Base-by-base conservation (phyloP, 2,329 filamentous ascomycete genomes). In the Colletotrichum eleusines region DNA sequence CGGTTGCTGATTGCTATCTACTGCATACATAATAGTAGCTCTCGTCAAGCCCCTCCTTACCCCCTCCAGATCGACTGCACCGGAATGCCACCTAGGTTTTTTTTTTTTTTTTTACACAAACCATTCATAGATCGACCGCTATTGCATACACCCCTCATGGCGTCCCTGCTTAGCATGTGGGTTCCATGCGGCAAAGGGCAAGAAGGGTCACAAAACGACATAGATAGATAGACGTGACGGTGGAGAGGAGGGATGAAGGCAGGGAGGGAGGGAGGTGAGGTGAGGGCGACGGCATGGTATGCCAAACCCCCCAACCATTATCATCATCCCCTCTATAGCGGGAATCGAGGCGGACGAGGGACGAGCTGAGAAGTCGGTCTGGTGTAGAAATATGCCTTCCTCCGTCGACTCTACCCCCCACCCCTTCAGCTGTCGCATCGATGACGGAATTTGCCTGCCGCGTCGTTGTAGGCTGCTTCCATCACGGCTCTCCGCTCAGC, bases 21-120 rank as follows among this genome's bases (percentile, higher is more conserved):
- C n/a, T n/a, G n/a, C n/a, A n/a, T n/a, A n/a, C n/a, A n/a, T n/a
- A n/a, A n/a, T n/a, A n/a, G n/a, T n/a, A n/a, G 33, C 14, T 33
- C 12, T 35, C 51, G 23, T 48, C 57, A 60, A 20, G 40, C 40
- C 58, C 44, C 58, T 18, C 14, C 16, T 14, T 26, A 31, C 44
- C 59, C 44, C 44, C 59, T 50, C 59, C 59, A 48, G 59, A 35
- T 40, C 31, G 44, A 61, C 18, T 61, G 44, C 33, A 40, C 44
- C 44, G n/a, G 14, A 50, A 28, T 8, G 33, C 44, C 59, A n/a
- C n/a, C n/a, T n/a, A 28, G 46, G 33, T 26, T 51, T 50, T 50
- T 61, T 40, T 16, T 42, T 7, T 7, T 8, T 20, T 42, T 7
- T 7, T n/a, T 20, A 23, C 5, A n/a, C 16, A 14, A 11, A 20